Conservation (phyloP, 306 rosid genomes). For the Cyamopsis tetragonoloba region DNA sequence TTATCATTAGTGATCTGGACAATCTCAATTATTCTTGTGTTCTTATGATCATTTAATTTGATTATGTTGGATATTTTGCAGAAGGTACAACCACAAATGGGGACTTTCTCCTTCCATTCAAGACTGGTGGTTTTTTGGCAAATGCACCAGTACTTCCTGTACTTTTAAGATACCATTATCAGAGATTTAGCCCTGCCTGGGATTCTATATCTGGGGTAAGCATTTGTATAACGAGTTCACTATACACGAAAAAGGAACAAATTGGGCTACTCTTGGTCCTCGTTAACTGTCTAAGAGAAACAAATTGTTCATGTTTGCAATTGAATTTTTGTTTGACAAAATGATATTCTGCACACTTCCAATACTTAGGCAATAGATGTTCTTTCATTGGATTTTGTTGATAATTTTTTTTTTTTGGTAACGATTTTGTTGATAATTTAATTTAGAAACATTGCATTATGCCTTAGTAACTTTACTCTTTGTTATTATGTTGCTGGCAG, state of each 20-base stretch:
- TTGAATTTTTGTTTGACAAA: background rate
- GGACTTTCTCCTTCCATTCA: constrained; percentile 81
- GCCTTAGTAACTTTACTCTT: background rate
- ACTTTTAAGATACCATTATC: constrained; percentile 68
- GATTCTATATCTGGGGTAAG: constrained; percentile 97
- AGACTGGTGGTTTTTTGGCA: constrained; percentile 88
- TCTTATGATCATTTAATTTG: background rate
- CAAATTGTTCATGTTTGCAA: background rate
- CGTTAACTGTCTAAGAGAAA: background rate
- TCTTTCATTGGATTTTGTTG: background rate
- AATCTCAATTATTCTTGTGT: constrained; percentile 11
- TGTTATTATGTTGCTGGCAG: constrained; percentile 42
- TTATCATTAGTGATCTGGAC: background rate
- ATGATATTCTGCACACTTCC: background rate
- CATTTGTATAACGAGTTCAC: constrained; percentile 8
- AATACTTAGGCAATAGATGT: background rate
- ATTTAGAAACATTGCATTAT: background rate
- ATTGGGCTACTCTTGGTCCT: too few relatives aligned
- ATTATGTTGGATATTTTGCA: constrained; percentile 36
- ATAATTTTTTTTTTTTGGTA: too few relatives aligned
- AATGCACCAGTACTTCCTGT: constrained; percentile 77
- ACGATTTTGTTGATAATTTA: background rate
- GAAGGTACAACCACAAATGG: constrained; percentile 99
- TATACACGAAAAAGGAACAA: too few relatives aligned
- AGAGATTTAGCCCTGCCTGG: constrained; percentile 94